Base-by-base conservation (phyloP, 1,284 basidiomycete genomes). In the Cystobasidium slooffiae region DNA sequence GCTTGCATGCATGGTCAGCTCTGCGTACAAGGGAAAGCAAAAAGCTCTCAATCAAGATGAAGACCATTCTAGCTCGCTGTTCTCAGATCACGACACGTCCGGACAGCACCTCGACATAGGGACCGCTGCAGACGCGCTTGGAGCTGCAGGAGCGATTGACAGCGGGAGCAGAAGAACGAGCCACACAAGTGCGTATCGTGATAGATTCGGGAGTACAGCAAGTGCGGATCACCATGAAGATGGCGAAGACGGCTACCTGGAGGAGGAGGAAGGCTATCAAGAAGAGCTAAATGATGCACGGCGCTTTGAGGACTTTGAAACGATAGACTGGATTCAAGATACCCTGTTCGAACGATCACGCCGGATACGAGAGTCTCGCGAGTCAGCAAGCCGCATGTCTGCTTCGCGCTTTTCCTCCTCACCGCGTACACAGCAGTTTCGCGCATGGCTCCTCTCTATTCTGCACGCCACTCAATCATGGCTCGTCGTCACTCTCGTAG, bases 271-370 rank as follows among this genome's bases (percentile, higher is more conserved):
- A 16, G 61, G 44, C 43, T 49, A 46, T 14, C 61, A 63, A 14
- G 51, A 70, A 59, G 59, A 72, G 41, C 68, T 70, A 16, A 56
- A 64, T 10, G 74, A 72, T 47, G 68, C 67, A 58, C 47, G 70
- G 9, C 68, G 75, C 43, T 75, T 75, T 47, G 69, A 75, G 24
- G 75, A 75, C 39, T 75, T 75, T 47, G 69, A 62, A 41, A 75
- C 75, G 6, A 75, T 75, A 16, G 94, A 97, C 82, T 97, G 94
- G 94, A 91, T 97, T 73, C 91, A 96, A 80, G 94, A 97, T 83
- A 93, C 93, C 1, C 88, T 95, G 67, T 87, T 92, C 49, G 94
- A 97, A 80, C 86, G 93, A 41, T 91, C 90, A 76, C 85, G 90
- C 79, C 87, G 91, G 52, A 85, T 91, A 78, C 86, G 88, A 75